Base-by-base conservation (phyloP, 208 protist genomes). In the Wallacemonas collosoma region DNA sequence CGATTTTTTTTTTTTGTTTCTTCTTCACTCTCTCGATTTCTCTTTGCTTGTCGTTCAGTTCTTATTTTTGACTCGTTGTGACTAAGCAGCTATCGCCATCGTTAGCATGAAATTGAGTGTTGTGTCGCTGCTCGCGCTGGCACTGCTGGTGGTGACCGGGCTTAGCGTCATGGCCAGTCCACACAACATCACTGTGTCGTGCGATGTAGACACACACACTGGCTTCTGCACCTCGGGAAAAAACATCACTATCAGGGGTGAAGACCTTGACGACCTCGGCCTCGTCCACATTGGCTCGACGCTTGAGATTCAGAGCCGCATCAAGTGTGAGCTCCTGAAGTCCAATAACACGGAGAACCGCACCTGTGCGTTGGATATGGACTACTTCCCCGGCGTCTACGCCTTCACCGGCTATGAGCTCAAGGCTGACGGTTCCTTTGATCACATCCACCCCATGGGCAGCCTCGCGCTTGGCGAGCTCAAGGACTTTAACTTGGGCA, bases 241-340 rank as follows among this genome's bases (percentile, higher is more conserved):
- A n/a, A 41, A 1, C 8, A 7, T 83, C 40, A 68, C 39, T 3
- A 51, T 83, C 41, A 48, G 17, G 14, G 78, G 78, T 17, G 56
- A 15, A n/a, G 44, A 56, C 6, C 69, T 82, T 0, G 68, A 12
- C 15, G 12, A 40, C 56, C 58, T 71, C 48, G 15, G 39, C 1
- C 8, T 55, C 38, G 38, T 81, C 45, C 41, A 1, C 48, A 65
- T 81, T 45, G 63, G 77, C 56, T 9, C 17, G 3, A 77, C 70
- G 0, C 44, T 6, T 2, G 68, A 48, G 1, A 17, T 71, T 3
- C 35, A 68, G 35, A 7, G 7, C 17, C n/a, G 11, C 12, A 36
- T 77, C 55, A 43, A 9, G 17, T 81, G 71, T 53, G 35, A 2
- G 36, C 14, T 9, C 26, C 0, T 2, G 0, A 57, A 57, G 9